These are phyloP conservation scores for Plasmodium cynomolgi DNA, from an alignment of 169 alveolate species.

Conservation along the genomic window DNA sequence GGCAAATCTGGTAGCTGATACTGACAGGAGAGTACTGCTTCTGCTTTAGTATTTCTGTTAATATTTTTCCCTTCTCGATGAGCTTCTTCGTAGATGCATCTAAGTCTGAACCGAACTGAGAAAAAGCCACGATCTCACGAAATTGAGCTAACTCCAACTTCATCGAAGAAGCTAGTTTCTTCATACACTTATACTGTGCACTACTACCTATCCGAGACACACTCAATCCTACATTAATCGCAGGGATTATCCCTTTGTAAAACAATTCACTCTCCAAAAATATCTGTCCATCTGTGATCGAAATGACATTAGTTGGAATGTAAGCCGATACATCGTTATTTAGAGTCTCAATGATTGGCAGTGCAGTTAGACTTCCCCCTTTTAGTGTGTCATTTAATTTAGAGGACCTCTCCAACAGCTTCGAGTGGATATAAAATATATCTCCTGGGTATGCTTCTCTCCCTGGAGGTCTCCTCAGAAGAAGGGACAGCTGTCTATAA, in stretches of 20 bases:
- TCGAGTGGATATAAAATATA: conserved; percentile 97
- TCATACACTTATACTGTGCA: conserved; percentile 95
- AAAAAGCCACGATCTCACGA: conserved; percentile 98
- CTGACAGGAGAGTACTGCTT: conserved; percentile 90
- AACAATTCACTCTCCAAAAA: conserved; percentile 97
- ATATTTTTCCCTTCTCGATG: conserved; percentile 94
- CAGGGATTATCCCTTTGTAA: conserved; percentile 98
- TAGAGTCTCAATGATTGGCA: conserved; percentile 98
- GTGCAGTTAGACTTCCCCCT: conserved; percentile 97
- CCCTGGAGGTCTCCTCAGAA: conserved; percentile 97
- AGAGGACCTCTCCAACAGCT: conserved; percentile 98
- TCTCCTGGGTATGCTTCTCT: conserved; percentile 98
- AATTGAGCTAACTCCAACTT: conserved; percentile 96
- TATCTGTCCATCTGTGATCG: conserved; percentile 98
- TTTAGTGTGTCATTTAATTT: conserved; percentile 94
- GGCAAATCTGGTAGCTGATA: conserved; percentile 84
- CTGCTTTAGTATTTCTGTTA: conserved; percentile 94
- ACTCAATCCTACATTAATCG: conserved; percentile 98
- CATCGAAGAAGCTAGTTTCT: conserved; percentile 93
- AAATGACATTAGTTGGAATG: conserved; percentile 98
- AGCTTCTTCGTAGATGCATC: conserved; percentile 96
- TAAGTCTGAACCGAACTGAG: conserved; percentile 97
- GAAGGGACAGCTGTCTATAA: conserved; percentile 95
- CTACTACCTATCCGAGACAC: conserved; percentile 98
- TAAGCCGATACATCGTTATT: conserved; percentile 99